Percentiles rank a stretch among this genome's conserved stretches.
phyloP scores from a whole-genome alignment of 345 rosid species.

The Populus tremula region DNA sequence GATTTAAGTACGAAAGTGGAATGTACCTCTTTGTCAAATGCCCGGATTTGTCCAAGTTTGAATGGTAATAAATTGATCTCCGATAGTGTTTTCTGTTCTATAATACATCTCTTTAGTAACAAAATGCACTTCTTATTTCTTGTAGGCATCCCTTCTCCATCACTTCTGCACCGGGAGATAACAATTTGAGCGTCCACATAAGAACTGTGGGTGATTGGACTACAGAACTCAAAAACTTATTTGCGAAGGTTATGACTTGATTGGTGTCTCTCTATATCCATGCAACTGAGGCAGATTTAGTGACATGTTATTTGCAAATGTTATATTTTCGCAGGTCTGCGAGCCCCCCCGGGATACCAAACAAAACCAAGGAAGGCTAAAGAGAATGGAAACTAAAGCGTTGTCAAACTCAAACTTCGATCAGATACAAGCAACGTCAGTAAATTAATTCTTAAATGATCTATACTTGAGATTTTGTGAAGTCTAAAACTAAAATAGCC shows the following conservation, averaged over 20 bases:
- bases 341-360: constrained; percentile 44
- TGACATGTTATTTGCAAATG: background rate
- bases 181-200: constrained; percentile 83
- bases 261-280: background rate
- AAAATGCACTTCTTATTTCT: background rate
- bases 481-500: background rate
- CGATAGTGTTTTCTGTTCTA: background rate
- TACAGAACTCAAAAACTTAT: constrained; percentile 58
- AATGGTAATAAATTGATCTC: constrained; percentile 50
- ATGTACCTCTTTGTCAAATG: constrained; percentile 94
- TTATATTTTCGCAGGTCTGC: constrained; percentile 50
- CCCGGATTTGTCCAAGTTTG: constrained; percentile 70
- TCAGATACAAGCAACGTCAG: constrained; percentile 51
- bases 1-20: constrained; percentile 84
- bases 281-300: background rate
- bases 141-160: constrained; percentile 97
- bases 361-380: constrained; percentile 45
- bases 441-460: background rate
- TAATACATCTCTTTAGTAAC: background rate
- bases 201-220: constrained; percentile 94
- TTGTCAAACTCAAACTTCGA: constrained; percentile 29
- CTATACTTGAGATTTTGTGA: background rate
- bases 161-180: constrained; percentile 91
- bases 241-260: constrained; percentile 46
- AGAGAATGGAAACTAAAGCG: constrained; percentile 67